phyloP scores from a whole-genome alignment of 257 asterid genomes.

The Solanum ossicruentum region DNA sequence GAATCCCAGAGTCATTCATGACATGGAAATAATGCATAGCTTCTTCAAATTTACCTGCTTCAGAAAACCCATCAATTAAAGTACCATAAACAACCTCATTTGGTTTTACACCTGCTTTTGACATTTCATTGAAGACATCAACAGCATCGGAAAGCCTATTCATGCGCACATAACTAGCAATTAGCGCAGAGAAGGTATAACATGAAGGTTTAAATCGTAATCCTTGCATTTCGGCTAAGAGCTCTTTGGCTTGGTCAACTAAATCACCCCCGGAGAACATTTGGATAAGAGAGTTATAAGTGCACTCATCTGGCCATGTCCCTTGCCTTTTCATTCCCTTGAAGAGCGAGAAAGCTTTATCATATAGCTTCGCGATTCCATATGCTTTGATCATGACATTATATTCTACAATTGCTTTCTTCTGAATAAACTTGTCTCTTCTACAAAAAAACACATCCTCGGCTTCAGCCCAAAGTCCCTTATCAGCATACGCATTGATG shows the following conservation, averaged over 20 bases:
- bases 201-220: conserved; percentile 55
- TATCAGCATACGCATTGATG: conserved; percentile 73
- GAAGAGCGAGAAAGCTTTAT: conserved; percentile 62
- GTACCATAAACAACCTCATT: conserved; percentile 73
- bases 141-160: conserved; percentile 49
- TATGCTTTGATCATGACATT: conserved; percentile 94
- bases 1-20: conserved; percentile 58
- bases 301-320: conserved; percentile 87
- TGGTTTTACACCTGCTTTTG: conserved; percentile 41
- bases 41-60: conserved; percentile 66
- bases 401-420: conserved; percentile 56
- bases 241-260: conserved; percentile 47
- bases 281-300: conserved; percentile 77
- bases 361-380: conserved; percentile 58
- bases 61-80: conserved; percentile 64
- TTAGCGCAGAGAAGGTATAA: conserved; percentile 54
- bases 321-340: conserved; percentile 83
- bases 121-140: conserved; percentile 54
- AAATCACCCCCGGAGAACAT: conserved; percentile 63
- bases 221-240: conserved; percentile 57
- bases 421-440: conserved; percentile 32
- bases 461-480: conserved; percentile 74
- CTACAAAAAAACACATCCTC: conserved; percentile 52
- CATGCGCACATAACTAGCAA: conserved; percentile 41
- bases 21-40: conserved; percentile 41